These are phyloP conservation scores for Thermothelomyces thermophilus DNA, from an alignment of 2,329 filamentous ascomycete species.

Conservation along the genomic window DNA sequence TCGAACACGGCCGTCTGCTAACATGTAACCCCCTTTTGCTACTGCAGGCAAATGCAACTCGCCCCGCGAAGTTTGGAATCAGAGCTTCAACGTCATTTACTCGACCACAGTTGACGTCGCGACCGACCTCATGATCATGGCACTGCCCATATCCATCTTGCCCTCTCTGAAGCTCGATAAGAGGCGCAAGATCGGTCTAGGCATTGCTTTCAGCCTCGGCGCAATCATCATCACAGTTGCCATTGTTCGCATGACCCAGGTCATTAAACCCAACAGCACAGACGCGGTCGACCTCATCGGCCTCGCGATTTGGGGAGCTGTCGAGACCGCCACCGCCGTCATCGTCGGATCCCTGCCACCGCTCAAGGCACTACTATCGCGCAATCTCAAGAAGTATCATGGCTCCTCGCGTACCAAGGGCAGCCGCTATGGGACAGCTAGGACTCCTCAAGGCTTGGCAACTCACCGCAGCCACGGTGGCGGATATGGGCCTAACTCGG, in stretches of 20 bases:
- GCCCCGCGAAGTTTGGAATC: conserved; percentile 7
- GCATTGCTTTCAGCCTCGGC: conserved; percentile 10
- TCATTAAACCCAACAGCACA: neutral
- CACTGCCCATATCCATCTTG: conserved; percentile 7
- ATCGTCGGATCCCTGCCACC: conserved; percentile 7
- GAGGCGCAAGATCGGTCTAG: conserved; percentile 9
- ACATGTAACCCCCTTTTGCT: too few species aligned
- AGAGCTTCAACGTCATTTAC: conserved; percentile 3
- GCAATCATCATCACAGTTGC: conserved; percentile 7
- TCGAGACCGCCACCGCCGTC: conserved; percentile 5
- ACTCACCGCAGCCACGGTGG: neutral
- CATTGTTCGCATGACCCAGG: conserved; percentile 11
- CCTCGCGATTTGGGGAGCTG: conserved; percentile 11
- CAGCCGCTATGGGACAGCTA: neutral
- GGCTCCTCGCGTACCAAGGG: neutral
- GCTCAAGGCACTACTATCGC: conserved; percentile 8
- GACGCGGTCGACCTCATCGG: conserved; percentile 6
- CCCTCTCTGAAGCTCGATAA: conserved; percentile 8
- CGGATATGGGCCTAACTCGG: neutral
- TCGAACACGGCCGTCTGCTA: neutral
- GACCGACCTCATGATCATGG: conserved; percentile 12
- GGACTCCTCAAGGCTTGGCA: neutral
- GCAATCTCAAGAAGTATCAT: conserved; percentile 5
- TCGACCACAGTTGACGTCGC: conserved; percentile 9
- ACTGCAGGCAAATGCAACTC: neutral